phyloP scores from a whole-genome alignment of 768 basidiomycete genomes.

The Sarcodon sp. region DNA sequence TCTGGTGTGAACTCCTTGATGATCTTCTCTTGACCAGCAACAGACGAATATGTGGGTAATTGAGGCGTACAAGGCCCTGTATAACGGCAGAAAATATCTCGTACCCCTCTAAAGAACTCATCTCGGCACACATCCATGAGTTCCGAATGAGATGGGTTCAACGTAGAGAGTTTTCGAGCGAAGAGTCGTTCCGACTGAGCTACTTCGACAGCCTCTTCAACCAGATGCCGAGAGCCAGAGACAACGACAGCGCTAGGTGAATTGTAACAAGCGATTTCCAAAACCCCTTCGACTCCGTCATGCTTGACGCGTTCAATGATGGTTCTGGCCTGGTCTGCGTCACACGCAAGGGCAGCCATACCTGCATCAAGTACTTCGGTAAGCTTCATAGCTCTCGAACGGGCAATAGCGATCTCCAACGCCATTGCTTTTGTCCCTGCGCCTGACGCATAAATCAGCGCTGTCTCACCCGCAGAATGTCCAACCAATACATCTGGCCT shows the following conservation, averaged over 20 bases:
- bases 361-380: conserved; percentile 21
- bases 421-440: conserved; percentile 26
- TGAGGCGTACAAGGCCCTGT: conserved; percentile 14
- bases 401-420: conserved; percentile 28
- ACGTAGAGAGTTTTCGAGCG: conserved; percentile 23
- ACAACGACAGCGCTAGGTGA: conserved; percentile 22
- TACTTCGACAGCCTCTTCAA: conserved; percentile 17
- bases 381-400: conserved; percentile 22
- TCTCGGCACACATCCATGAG: conserved; percentile 23
- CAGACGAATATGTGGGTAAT: conserved; percentile 23
- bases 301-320: conserved; percentile 12
- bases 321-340: conserved; percentile 12
- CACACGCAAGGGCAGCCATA: conserved; percentile 32
- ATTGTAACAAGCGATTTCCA: conserved; percentile 31
- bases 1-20: conserved; percentile 16
- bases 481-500: conserved; percentile 27
- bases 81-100: conserved; percentile 21
- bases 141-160: conserved; percentile 23
- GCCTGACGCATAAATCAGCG: conserved; percentile 28
- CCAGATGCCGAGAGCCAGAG: conserved; percentile 14
- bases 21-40: conserved; percentile 14
- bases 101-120: conserved; percentile 14
- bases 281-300: conserved; percentile 6
- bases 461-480: conserved; percentile 35
- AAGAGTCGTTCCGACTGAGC: conserved; percentile 18